Evolutionary conservation across 192 early-diverging fungal genomes (phyloP).

Genomic region (Entomortierella chlamydospora): DNA sequence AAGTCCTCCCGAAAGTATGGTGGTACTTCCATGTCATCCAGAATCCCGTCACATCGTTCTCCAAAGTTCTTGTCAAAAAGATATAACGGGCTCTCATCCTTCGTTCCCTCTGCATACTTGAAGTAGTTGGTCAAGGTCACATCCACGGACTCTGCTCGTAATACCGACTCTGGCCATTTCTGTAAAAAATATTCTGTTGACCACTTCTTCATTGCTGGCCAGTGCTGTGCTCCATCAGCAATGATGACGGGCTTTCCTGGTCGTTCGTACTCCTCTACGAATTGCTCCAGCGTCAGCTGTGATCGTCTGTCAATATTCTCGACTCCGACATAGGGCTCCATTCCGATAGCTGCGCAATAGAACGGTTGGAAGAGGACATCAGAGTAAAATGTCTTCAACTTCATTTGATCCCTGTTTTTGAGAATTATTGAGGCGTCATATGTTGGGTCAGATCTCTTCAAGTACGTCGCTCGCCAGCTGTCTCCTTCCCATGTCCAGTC

Average conservation of each 20-base stretch:
- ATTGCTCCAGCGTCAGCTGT: slow-evolving; percentile 55
- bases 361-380: slow-evolving; percentile 73
- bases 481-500: slow-evolving; percentile 59
- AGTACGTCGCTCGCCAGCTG: slow-evolving; percentile 70
- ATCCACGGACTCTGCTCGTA: slow-evolving; percentile 74
- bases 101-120: slow-evolving; percentile 56
- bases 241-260: slow-evolving; percentile 73
- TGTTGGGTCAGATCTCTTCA: slow-evolving; percentile 32
- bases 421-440: slow-evolving; percentile 32
- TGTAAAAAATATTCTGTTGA: slow-evolving; percentile 59
- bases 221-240: slow-evolving; percentile 70
- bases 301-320: slow-evolving; percentile 65
- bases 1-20: slow-evolving; percentile 73
- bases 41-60: slow-evolving; percentile 55
- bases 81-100: slow-evolving; percentile 74
- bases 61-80: slow-evolving; percentile 77
- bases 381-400: slow-evolving; percentile 65
- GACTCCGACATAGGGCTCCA: slow-evolving; percentile 52
- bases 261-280: slow-evolving; percentile 60
- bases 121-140: slow-evolving; percentile 68
- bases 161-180: slow-evolving; percentile 55
- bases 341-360: slow-evolving; percentile 60
- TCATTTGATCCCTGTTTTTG: slow-evolving; percentile 44
- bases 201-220: slow-evolving; percentile 72
- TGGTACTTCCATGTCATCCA: slow-evolving; percentile 68